Evolutionary conservation across 106 monocot species (phyloP), one percentile per base, ranked within the genome.

Genomic region (Allium fistulosum): DNA sequence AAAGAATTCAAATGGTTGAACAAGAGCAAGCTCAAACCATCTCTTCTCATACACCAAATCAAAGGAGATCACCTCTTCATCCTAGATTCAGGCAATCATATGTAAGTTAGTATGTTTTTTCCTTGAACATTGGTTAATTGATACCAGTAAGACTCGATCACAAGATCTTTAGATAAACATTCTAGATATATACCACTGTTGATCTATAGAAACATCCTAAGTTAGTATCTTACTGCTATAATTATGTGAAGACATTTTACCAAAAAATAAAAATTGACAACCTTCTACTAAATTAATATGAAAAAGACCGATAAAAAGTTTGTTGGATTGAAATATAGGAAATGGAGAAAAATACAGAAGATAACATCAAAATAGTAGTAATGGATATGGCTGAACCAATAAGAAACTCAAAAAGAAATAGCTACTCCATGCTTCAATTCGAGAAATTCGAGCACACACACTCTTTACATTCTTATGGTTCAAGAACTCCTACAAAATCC

Each of bases 331-430:
- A 11, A 55, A 16, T 75, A 28, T 67, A 90, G 89, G 89, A 90
- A 51, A 75, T 83, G 74, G 82, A 85, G 58, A 75, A 74, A 47
- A 77, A 53, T 65, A 53, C 57, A 12, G 79, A 82, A 16, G 91
- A 84, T 51, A 75, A 82, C 26, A 59, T 81, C 52, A 87, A 84
- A 66, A 87, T 82, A 52, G 84, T 84, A 45, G 84, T 84, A 61
- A 80, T 87, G 82, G 91, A 87, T 68, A 69, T 66, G 48, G 77
- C 75, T 27, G 84, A 75, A 53, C 22, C 72, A 26, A 85, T 69
- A 51, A 71, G 67, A 15, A 77, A 52, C 60, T 65, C 76, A 49
- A 73, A 70, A 59, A 75, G 78, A 65, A 78, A 75, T 68, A 75
- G 85, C 45, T 75, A 75, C 37, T 80, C 77, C 47, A 71, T 55